Percentiles rank a stretch among this genome's conserved stretches.
Evolutionary conservation across 305 asterid genomes (phyloP).

Genomic region (Plantago coronopus): DNA sequence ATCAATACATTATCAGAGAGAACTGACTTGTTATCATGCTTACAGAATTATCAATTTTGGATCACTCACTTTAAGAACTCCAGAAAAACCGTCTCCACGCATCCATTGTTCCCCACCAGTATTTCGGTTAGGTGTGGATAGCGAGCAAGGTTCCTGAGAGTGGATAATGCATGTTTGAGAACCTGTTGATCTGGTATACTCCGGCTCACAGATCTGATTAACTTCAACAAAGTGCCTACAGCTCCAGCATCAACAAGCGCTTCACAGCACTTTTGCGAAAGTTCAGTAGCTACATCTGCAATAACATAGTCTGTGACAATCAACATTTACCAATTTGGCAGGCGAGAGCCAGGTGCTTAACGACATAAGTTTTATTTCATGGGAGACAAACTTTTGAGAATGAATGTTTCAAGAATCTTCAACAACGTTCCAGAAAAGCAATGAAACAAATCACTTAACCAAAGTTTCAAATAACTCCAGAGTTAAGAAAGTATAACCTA

Average conservation of each 20-base stretch:
- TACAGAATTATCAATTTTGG: neutral
- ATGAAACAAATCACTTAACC: too few relatives aligned
- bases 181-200: constrained; percentile 96
- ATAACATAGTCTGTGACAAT: constrained; percentile 14
- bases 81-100: constrained; percentile 53
- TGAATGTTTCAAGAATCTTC: too few relatives aligned
- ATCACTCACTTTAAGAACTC: constrained; percentile 60
- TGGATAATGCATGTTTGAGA: constrained; percentile 77
- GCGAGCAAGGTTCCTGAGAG: constrained; percentile 84
- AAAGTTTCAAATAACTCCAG: too few relatives aligned
- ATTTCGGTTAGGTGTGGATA: constrained; percentile 55
- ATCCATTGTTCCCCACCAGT: constrained; percentile 48
- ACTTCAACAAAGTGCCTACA: constrained; percentile 54
- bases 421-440: too few relatives aligned
- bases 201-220: constrained; percentile 78
- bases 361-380: too few relatives aligned
- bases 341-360: neutral
- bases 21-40: neutral
- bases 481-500: too few relatives aligned
- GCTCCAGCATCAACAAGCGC: constrained; percentile 94
- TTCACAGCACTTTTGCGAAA: constrained; percentile 85
- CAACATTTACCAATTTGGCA: neutral
- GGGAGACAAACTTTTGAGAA: too few relatives aligned
- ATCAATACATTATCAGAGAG: neutral
- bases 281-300: constrained; percentile 83